phyloP scores from a whole-genome alignment of 164 flowering plant genomes.

The Pachysandra terminalis region DNA sequence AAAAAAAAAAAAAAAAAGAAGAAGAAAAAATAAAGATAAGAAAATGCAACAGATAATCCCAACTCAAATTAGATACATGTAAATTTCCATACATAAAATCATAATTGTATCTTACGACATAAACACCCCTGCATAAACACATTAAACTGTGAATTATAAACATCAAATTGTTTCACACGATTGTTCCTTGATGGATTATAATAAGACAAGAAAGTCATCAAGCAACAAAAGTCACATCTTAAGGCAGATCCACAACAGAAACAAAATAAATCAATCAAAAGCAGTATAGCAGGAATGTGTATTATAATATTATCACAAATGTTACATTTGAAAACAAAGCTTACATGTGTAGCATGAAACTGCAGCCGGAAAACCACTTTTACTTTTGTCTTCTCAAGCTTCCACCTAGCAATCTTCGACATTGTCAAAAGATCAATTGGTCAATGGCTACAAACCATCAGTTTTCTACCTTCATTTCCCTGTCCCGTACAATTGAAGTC shows the following conservation, averaged over 20 bases:
- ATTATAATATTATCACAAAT: conserved; percentile 7
- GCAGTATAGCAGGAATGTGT: neutral
- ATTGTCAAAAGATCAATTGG: conserved; percentile 32
- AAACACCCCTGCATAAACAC: neutral
- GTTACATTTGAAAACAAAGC: conserved; percentile 19
- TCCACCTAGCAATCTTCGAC: conserved; percentile 87
- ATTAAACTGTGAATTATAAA: neutral
- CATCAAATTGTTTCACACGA: neutral
- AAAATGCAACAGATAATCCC: too few relatives aligned
- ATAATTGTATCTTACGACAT: too few relatives aligned
- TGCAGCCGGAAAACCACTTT: conserved; percentile 96
- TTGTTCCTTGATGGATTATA: neutral
- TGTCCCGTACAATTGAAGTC: conserved; percentile 1
- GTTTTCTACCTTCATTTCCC: conserved; percentile 13
- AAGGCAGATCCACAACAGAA: neutral
- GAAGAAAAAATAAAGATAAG: too few relatives aligned
- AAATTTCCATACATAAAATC: too few relatives aligned
- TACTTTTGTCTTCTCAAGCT: conserved; percentile 87
- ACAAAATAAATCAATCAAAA: neutral
- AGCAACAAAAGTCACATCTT: neutral
- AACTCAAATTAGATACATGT: too few relatives aligned
- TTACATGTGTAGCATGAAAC: conserved; percentile 95
- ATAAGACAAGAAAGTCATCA: conserved; percentile 1
- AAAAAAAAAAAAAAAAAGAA: too few relatives aligned
- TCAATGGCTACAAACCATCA: conserved; percentile 21